These are phyloP conservation scores for Cladosporium velox DNA, from an alignment of 2,329 filamentous ascomycete species.

Conservation along the genomic window DNA sequence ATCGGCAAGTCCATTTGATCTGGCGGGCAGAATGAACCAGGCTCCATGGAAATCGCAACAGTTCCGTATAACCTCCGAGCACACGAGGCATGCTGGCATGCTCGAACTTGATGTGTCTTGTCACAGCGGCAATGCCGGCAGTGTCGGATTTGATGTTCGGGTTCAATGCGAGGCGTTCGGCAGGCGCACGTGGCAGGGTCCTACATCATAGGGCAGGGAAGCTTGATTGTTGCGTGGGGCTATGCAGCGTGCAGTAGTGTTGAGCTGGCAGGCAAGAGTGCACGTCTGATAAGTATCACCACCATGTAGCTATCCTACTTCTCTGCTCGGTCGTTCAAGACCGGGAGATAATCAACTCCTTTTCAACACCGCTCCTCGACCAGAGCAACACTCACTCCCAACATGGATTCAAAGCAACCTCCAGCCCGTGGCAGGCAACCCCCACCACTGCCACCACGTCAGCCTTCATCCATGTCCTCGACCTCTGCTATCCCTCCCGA, in stretches of 20 bases:
- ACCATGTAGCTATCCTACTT: slow-evolving; percentile 4
- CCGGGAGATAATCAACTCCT: not conserved
- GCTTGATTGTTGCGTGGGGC: slow-evolving; percentile 7
- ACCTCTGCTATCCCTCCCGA: slow-evolving; percentile 8
- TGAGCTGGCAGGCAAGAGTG: slow-evolving; percentile 13
- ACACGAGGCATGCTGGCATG: not conserved
- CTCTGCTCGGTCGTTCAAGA: not conserved
- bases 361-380: not conserved
- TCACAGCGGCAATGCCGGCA: not conserved
- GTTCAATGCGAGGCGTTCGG: not conserved
- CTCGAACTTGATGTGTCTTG: not conserved
- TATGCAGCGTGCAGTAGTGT: slow-evolving; percentile 3
- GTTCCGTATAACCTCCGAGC: too few species aligned
- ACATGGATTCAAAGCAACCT: slow-evolving; percentile 18
- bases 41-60: too few species aligned
- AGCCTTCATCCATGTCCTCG: slow-evolving; percentile 5
- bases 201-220: slow-evolving; percentile 2
- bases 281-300: not conserved
- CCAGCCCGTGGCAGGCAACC: slow-evolving; percentile 9
- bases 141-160: not conserved
- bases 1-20: too few species aligned
- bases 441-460: slow-evolving; percentile 21
- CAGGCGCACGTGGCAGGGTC: not conserved
- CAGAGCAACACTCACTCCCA: not conserved
- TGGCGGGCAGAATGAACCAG: too few species aligned